Conservation (phyloP, 2,329 filamentous ascomycete genomes). For the Venturia carpophila region DNA sequence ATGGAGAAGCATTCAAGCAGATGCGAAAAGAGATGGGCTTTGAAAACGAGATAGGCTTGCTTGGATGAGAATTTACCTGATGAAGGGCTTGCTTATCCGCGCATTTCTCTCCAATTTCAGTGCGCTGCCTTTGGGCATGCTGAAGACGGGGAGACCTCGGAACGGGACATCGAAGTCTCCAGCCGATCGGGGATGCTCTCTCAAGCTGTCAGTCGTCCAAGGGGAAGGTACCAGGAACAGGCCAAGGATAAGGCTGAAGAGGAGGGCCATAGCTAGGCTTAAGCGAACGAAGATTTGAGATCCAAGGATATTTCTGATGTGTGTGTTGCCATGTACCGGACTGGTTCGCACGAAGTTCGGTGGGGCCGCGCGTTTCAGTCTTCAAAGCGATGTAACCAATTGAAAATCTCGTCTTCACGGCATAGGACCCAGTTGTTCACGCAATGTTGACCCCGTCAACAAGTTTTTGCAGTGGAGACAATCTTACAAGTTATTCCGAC, state of each 20-base stretch:
- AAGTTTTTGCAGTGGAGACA: background rate
- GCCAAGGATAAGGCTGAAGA: background rate
- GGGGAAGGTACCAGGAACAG: background rate
- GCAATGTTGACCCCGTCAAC: background rate
- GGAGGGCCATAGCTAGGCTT: background rate
- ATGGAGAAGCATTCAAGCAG: background rate
- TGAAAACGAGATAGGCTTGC: slow-evolving; percentile 9
- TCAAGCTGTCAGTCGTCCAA: background rate
- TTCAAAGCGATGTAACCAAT: background rate
- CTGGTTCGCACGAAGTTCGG: background rate
- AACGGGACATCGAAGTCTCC: background rate
- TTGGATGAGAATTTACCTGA: background rate
- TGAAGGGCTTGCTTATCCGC: background rate
- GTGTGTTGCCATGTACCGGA: background rate
- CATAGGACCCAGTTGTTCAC: too few species aligned
- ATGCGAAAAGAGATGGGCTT: slow-evolving; percentile 8
- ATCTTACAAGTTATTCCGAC: background rate
- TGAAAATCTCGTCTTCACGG: background rate
- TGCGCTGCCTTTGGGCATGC: background rate
- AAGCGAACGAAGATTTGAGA: background rate
- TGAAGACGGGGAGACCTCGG: background rate
- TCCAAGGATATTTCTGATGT: too few species aligned
- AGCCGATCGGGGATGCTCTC: background rate
- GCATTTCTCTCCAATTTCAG: background rate
- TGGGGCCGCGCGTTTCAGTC: background rate